Evolutionary conservation across 495 filamentous ascomycete species (phyloP).

Genomic region (Aspergillus sclerotioniger): DNA sequence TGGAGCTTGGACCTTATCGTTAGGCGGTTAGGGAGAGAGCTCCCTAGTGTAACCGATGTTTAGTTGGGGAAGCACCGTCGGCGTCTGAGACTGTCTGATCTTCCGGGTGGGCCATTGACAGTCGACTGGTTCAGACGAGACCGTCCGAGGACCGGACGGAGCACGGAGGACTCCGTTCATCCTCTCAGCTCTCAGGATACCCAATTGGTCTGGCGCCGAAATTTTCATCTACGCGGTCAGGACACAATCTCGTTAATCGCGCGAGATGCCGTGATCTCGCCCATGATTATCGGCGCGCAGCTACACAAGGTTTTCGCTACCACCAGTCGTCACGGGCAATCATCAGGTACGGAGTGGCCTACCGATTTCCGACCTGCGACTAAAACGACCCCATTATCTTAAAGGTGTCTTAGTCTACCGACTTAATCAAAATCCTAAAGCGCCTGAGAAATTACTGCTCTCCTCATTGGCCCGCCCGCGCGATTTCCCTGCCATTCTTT

Average conservation of each 20-base stretch:
- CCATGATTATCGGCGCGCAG: background rate
- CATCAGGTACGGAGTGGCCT: background rate
- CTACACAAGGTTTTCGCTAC: background rate
- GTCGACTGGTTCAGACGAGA: background rate
- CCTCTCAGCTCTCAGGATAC: background rate
- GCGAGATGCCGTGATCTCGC: slow-evolving; percentile 1
- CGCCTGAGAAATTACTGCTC: background rate
- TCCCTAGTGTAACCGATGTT: background rate
- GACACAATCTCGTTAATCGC: background rate
- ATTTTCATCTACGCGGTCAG: background rate
- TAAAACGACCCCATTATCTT: background rate
- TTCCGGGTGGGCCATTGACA: background rate
- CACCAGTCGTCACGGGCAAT: background rate
- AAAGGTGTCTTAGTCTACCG: background rate
- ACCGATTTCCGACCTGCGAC: background rate
- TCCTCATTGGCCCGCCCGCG: slow-evolving; percentile 4
- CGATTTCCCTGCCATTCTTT: slow-evolving; percentile 7
- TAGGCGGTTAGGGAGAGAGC: background rate
- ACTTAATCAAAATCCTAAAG: background rate
- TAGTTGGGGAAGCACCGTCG: background rate
- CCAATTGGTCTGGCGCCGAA: too few relatives aligned
- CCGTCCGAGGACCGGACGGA: slow-evolving; percentile 5
- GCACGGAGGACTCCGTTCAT: background rate
- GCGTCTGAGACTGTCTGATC: background rate
- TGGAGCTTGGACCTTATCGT: background rate